Evolutionary conservation across 495 filamentous ascomycete species (phyloP).

Genomic region (Neurospora intermedia): DNA sequence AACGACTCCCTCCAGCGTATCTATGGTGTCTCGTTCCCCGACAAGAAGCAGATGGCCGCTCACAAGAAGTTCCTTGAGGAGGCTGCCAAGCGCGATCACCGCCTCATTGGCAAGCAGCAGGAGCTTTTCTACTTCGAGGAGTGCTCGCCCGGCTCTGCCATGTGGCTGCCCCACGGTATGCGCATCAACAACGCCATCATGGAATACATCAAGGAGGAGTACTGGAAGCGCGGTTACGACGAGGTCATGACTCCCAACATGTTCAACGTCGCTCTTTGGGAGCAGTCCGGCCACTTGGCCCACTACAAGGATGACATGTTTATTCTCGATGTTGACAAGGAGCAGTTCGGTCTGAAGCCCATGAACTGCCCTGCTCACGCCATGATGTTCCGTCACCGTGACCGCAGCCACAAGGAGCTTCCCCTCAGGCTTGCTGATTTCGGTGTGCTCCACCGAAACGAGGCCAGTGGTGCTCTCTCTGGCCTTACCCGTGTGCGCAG

Average conservation of each 20-base stretch:
- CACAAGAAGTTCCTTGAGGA: slow-evolving; percentile 91
- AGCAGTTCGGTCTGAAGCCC: slow-evolving; percentile 77
- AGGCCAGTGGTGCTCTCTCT: slow-evolving; percentile 82
- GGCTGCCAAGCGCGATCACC: slow-evolving; percentile 88
- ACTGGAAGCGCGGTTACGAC: slow-evolving; percentile 87
- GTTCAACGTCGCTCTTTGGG: slow-evolving; percentile 86
- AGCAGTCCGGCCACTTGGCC: slow-evolving; percentile 86
- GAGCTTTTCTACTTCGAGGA: slow-evolving; percentile 97
- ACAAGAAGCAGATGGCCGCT: slow-evolving; percentile 85
- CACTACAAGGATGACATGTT: slow-evolving; percentile 99
- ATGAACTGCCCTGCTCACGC: slow-evolving; percentile 80
- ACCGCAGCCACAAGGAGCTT: slow-evolving; percentile 80
- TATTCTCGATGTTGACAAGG: slow-evolving; percentile 80
- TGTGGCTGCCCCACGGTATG: slow-evolving; percentile 87
- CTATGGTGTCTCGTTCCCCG: slow-evolving; percentile 92
- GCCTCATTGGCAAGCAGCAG: slow-evolving; percentile 83
- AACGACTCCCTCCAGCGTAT: slow-evolving; percentile 94
- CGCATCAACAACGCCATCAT: slow-evolving; percentile 85
- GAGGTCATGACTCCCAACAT: slow-evolving; percentile 96
- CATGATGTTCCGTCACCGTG: slow-evolving; percentile 25
- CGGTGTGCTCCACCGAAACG: slow-evolving; percentile 88
- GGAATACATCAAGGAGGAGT: slow-evolving; percentile 69
- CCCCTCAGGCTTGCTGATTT: slow-evolving; percentile 90
- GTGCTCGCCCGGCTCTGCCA: slow-evolving; percentile 78
- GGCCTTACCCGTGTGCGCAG: slow-evolving; percentile 85